Evolutionary conservation across 1,284 basidiomycete species (phyloP).

Genomic region (Vanrija humicola): DNA sequence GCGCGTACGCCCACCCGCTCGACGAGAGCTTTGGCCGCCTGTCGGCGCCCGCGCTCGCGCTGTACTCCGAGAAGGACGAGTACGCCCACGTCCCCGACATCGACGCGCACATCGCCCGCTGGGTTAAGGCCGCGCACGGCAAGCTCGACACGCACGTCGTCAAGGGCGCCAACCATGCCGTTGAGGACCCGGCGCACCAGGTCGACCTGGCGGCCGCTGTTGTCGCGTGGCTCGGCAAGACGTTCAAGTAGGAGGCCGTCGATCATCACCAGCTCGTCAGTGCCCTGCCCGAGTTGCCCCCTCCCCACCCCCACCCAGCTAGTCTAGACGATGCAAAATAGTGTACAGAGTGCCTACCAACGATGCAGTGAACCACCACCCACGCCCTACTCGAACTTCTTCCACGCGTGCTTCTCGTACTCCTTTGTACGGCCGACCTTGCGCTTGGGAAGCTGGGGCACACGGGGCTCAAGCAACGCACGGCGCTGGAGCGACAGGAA

Average conservation of each 20-base stretch:
- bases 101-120: constrained; percentile 21
- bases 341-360: no score
- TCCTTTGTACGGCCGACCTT: constrained; percentile 61
- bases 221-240: constrained; percentile 26
- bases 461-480: constrained; percentile 51
- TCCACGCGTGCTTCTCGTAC: constrained; percentile 87
- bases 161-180: constrained; percentile 40
- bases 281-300: no score
- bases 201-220: constrained; percentile 26
- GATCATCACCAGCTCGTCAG: no score
- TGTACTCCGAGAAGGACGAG: constrained; percentile 43
- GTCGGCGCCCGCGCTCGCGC: constrained; percentile 33
- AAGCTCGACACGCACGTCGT: constrained; percentile 28
- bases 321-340: no score
- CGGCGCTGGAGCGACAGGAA: constrained; percentile 58
- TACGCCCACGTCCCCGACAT: constrained; percentile 20
- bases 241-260: neutral
- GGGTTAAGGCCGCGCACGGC: constrained; percentile 27
- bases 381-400: constrained; percentile 58
- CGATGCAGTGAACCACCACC: neutral
- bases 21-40: constrained; percentile 41
- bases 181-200: constrained; percentile 30
- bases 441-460: constrained; percentile 65
- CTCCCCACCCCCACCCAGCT: no score
- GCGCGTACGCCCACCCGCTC: constrained; percentile 36